Evolutionary conservation across 192 early-diverging fungal genomes (phyloP).

Genomic region (Coemansia sp.): DNA sequence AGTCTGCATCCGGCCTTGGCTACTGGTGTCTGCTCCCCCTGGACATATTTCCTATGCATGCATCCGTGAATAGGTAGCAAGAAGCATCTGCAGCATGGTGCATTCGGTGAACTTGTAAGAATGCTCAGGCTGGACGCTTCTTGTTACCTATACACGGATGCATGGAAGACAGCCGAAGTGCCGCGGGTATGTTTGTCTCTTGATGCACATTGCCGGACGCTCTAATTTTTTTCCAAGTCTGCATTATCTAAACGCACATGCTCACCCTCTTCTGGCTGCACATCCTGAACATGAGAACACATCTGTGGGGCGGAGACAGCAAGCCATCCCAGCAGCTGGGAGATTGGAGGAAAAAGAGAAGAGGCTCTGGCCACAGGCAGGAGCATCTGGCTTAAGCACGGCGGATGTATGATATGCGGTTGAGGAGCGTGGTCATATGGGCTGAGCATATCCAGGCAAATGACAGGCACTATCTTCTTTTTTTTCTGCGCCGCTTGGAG

Average conservation of each 20-base stretch:
- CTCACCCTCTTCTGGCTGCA: constrained; percentile 3
- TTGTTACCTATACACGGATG: constrained; percentile 6
- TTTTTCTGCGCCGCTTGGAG: neutral
- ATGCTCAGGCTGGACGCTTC: constrained; percentile 3
- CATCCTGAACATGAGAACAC: constrained; percentile 3
- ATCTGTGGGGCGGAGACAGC: too few relatives aligned
- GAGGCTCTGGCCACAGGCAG: too few relatives aligned
- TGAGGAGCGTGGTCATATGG: constrained; percentile 8
- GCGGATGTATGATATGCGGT: constrained; percentile 2
- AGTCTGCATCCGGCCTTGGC: neutral
- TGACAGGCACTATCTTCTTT: neutral
- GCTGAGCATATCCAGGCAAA: neutral
- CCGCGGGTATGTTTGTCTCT: constrained; percentile 2
- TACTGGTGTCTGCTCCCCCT: neutral
- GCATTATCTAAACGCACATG: constrained; percentile 7
- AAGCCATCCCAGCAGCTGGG: too few relatives aligned
- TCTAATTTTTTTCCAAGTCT: neutral
- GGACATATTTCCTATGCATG: neutral
- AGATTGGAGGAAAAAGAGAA: too few relatives aligned
- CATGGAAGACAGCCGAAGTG: constrained; percentile 7
- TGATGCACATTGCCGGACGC: neutral
- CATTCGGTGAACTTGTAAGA: neutral
- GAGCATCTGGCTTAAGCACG: constrained; percentile 1
- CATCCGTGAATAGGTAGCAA: neutral
- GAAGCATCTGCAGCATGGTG: too few relatives aligned